Evolutionary conservation across 2,329 filamentous ascomycete genomes (phyloP), one percentile per base, ranked within the genome.

Genomic region (Xylariomycetidae sp.): DNA sequence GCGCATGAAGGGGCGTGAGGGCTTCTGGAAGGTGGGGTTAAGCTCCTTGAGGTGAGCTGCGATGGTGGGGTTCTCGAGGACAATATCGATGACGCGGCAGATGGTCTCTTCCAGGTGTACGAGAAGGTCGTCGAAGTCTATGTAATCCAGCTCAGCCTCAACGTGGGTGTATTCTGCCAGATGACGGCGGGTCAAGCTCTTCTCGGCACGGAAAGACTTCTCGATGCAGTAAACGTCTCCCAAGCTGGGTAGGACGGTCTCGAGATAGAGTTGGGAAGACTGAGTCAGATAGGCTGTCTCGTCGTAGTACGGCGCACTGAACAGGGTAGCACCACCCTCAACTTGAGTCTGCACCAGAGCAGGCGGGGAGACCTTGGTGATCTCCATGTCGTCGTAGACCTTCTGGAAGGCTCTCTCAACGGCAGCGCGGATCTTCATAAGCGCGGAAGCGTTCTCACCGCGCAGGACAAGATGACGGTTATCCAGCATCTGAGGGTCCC

Each of bases 161-260:
- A 98, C 77, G 67, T 98, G 92, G 2, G 89, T 94, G 70, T 96
- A 98, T 66, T 98, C 92, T 30, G 88, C 86, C 52, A 98, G 67
- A 31, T 98, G 92, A 54, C 92, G 86, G 42, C 92, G 85, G 31
- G 92, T 98, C 37, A 97, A 72, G 6, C 84, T 90, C 68, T 96
- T 96, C 66, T 98, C 92, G 11, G 92, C 92, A 42, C 92, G 89
- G 82, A 98, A 98, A 2, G 90, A 97, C 63, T 95, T 95, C 64
- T 95, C 89, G 53, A 98, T 90, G 59, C 90, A 97, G 75, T 94
- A 98, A 33, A 96, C 88, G 58, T 96, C 87, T 49, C 92, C 92
- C 53, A 97, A 74, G 32, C 84, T 87, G 9, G 90, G 88, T 19
- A 98, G 70, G 46, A 83, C 88, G 19, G 92, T 98, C 72, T 98